Base-by-base conservation (phyloP, 345 rosid genomes). In the Salix udensis region DNA sequence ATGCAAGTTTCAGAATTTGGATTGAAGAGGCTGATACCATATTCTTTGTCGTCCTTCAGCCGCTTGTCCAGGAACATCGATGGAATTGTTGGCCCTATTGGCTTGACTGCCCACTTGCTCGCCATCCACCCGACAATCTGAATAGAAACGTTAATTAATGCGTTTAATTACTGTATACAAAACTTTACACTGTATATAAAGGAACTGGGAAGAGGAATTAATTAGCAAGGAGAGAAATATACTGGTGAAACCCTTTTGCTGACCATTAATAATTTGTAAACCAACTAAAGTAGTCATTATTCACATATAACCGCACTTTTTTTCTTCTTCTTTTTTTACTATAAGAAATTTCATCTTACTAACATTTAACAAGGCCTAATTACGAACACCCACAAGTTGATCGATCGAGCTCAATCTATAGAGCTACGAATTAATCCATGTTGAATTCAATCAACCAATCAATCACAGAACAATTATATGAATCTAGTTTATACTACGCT, bases 21-120 rank as follows among this genome's bases (percentile, higher is more conserved):
- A 26, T 80, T 77, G 78, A 86, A 82, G 68, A 84, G 72, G 73
- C 60, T 78, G 40, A 86, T n/a, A 18, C 83, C 83, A 40, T 84
- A 79, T 4, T 84, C 83, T 40, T 21, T 80, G 78, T 86, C 84
- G 18, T 72, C 74, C 36, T 74, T 73, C 13, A 80, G 6, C 28
- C 82, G 73, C 65, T 79, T 76, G 76, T 82, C 88, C 53, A 80
- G 37, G 82, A 75, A 82, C 60, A 65, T 74, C 14, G 87, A 84
- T 53, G 87, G 89, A 42, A 77, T 52, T 11, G 73, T 74, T 26
- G 86, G 87, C 36, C 87, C 84, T 18, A 82, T 36, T 12, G 83
- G 44, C 71, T 65, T 78, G 60, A 75, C 11, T 9, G 78, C 78
- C 70, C 61, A 78, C 46, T 65, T 44, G 26, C 30, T 78, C 39